A percentile compares a stretch with the other conserved stretches of the same genome.
These are phyloP conservation scores for Phytophthora pluvialis DNA, from an alignment of 352 stramenopile species.

Conservation along the genomic window DNA sequence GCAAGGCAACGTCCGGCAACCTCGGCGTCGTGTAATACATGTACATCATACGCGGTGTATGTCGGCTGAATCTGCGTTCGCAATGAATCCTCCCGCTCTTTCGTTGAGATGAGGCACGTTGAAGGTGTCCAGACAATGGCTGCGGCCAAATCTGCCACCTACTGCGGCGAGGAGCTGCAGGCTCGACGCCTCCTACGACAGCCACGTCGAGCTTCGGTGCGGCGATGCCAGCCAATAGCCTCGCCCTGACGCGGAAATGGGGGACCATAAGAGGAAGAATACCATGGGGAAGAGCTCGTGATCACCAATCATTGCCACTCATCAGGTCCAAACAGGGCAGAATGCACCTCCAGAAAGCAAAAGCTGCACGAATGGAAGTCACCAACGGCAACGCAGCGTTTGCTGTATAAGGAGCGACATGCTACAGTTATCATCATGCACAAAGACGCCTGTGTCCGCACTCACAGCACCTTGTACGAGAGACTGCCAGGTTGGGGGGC, in stretches of 20 bases:
- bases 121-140: conserved; percentile 13
- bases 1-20: too few relatives aligned
- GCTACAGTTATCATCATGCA: conserved; percentile 6
- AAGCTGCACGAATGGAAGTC: conserved; percentile 3
- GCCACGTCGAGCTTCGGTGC: conserved; percentile 2
- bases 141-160: neutral
- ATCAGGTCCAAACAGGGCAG: neutral
- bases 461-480: conserved; percentile 43
- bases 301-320: conserved; percentile 12
- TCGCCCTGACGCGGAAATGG: conserved; percentile 1
- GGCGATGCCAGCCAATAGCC: conserved; percentile 8
- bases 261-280: neutral
- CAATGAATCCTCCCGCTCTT: conserved; percentile 7
- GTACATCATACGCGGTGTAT: neutral
- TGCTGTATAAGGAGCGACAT: conserved; percentile 6
- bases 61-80: neutral
- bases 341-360: conserved; percentile 2
- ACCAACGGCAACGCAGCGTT: conserved; percentile 1
- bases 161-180: neutral
- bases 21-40: too few relatives aligned
- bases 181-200: neutral
- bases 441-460: neutral
- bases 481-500: conserved; percentile 1
- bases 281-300: neutral
- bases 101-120: conserved; percentile 21